Base-by-base conservation (phyloP, 805 yeast species). In the Pichia cephalocereana region DNA sequence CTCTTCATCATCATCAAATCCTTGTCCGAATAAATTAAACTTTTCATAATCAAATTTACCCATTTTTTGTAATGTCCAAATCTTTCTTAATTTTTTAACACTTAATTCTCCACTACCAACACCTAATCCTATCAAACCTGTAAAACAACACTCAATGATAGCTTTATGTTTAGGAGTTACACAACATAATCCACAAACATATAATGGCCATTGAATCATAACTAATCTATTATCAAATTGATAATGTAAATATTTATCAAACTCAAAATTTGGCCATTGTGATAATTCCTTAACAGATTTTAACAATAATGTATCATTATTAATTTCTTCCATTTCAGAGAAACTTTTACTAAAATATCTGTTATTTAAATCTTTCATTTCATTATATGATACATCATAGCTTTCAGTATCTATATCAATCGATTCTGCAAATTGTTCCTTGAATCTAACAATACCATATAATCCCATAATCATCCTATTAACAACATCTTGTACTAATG, bases 161-260 rank as follows among this genome's bases (percentile, higher is more conserved):
- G 62, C 48, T 43, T 65, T 67, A 38, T 65, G 65, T 38, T 53
- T 52, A 4, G 66, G 59, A 11, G 48, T 49, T 23, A 59, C 50
- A 43, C 67, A 58, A 51, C 69, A 66, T 19, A 66, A 50, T 1
- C 70, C 70, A 49, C 67, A 63, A 8, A 65, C 57, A 27, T 60
- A 60, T 30, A 67, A 50, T 3, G 70, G 69, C 70, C 70, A 67
- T 43, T 64, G 70, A 18, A 66, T 55, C 71, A 67, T 66, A 10
- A 64, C 66, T 23, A 66, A 39, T 36, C 71, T 52, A 45, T 62
- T 59, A 51, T 67, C 70, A 31, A 66, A 59, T 44, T 63, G 64
- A 51, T 63, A 62, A 44, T 54, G 54, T 11, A 67, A 41, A 40
- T 57, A 66, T 41, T 56, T 56, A 28, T 61, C 64, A 41, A 60